Conservation (phyloP, 805 yeast species). For the Metschnikowia chrysomelidarum region DNA sequence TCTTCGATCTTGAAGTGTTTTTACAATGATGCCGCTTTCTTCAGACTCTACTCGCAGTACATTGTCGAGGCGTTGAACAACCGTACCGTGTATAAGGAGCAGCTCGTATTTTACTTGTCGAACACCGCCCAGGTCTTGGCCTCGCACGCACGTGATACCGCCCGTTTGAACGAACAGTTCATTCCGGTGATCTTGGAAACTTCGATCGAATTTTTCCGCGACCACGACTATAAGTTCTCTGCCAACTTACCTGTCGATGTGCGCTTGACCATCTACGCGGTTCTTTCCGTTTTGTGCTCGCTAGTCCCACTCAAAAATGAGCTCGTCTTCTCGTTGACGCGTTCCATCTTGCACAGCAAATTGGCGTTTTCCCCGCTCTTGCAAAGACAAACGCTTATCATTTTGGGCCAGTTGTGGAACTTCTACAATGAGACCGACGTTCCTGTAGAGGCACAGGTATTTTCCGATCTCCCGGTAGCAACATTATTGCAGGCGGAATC, state of each 20-base stretch:
- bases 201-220: conserved; percentile 50
- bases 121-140: conserved; percentile 67
- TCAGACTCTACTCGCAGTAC: conserved; percentile 62
- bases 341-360: conserved; percentile 30
- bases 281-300: conserved; percentile 72
- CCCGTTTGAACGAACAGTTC: conserved; percentile 43
- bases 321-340: conserved; percentile 32
- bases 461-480: conserved; percentile 14
- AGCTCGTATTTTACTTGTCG: conserved; percentile 77
- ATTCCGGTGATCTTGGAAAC: conserved; percentile 60
- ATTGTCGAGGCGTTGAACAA: conserved; percentile 48
- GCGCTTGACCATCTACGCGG: conserved; percentile 81
- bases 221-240: conserved; percentile 17
- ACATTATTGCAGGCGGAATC: conserved; percentile 9
- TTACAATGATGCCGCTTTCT: conserved; percentile 60
- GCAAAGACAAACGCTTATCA: conserved; percentile 34
- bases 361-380: conserved; percentile 20
- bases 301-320: conserved; percentile 56
- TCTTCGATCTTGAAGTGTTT: conserved; percentile 70
- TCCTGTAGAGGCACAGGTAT: conserved; percentile 18
- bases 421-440: conserved; percentile 20
- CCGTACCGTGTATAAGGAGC: conserved; percentile 60
- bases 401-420: conserved; percentile 43
- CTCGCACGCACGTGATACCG: conserved; percentile 48
- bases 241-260: conserved; percentile 44